Evolutionary conservation across 1,284 basidiomycete species (phyloP), one percentile per base, ranked within the genome.

Genomic region (Porogramme epimiltina): DNA sequence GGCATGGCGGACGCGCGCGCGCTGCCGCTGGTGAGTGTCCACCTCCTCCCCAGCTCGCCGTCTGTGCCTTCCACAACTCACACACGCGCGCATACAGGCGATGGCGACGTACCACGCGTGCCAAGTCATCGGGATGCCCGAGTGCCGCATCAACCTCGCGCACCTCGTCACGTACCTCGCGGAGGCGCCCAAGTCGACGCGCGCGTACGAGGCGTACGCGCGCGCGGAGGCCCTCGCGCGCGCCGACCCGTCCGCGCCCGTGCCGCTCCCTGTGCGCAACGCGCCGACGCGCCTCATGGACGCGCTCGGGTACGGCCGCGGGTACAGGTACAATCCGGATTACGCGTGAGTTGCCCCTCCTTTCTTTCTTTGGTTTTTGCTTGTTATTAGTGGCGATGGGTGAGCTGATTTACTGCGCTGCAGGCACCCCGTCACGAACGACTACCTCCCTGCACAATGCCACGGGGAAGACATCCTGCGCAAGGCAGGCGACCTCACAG

Each of bases 201-300:
- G 93, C 23, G 70, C 87, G 1, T 92, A 93, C 62, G 82, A 83
- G 47, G 92, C 84, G 0, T 93, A 93, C 68, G 80, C 80, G n/a
- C 75, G 78, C 19, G 89, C 90, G 2, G 87, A 85, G 63, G 79
- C 70, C 33, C 81, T 82, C 2, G 87, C 85, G 4, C 79, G 79
- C 59, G 59, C 64, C 46, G 78, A 84, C 55, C 65, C 72, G 39
- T 74, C 78, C 0, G 69, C 81, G 36, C 80, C 85, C 0, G 87
- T 96, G 0, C 93, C 94, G 0, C 62, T 93, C 51, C 78, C 83
- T 50, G 79, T 95, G 57, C 80, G 94, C n/a, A 96, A 96, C 66
- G 93, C 93, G 1, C 93, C 93, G 2, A 95, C 93, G 4, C 69
- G 65, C 28, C 68, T 95, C 24, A 93, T 95, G 91, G 87, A 87